Conservation (phyloP, 2,329 filamentous ascomycete species). For the Colletotrichum lentis region DNA sequence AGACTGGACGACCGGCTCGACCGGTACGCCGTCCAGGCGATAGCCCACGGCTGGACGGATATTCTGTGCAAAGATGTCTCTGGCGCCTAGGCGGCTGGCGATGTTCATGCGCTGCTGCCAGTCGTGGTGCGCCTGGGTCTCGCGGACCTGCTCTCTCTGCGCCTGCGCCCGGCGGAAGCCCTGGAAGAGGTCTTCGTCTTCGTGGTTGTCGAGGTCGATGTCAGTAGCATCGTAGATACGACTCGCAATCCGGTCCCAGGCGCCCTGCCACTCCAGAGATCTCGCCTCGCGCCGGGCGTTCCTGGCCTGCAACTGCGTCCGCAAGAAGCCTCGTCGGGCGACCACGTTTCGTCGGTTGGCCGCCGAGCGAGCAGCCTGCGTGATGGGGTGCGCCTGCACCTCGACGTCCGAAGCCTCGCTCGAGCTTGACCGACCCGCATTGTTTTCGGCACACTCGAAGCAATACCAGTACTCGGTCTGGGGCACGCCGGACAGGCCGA, state of each 20-base stretch:
- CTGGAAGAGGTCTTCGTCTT: slow-evolving; percentile 71
- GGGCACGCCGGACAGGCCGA: slow-evolving; percentile 81
- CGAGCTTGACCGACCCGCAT: slow-evolving; percentile 41
- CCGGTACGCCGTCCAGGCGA: slow-evolving; percentile 62
- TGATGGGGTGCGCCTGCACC: slow-evolving; percentile 14
- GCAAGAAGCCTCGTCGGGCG: slow-evolving; percentile 53
- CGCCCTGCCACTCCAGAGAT: slow-evolving; percentile 86
- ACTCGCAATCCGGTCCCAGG: slow-evolving; percentile 74
- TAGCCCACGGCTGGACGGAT: slow-evolving; percentile 67
- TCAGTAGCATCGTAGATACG: slow-evolving; percentile 73
- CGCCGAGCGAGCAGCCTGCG: slow-evolving; percentile 21
- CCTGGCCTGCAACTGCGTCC: slow-evolving; percentile 66
- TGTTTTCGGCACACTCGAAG: slow-evolving; percentile 74
- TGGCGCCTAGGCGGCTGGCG: slow-evolving; percentile 79
- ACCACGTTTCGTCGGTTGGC: slow-evolving; percentile 20
- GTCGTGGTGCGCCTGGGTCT: slow-evolving; percentile 67
- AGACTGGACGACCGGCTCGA: slow-evolving; percentile 9
- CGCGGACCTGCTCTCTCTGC: slow-evolving; percentile 56
- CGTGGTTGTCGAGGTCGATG: slow-evolving; percentile 85
- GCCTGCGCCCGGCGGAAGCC: slow-evolving; percentile 63
- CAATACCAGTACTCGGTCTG: slow-evolving; percentile 84
- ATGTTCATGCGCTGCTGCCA: slow-evolving; percentile 88
- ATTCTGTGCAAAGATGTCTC: slow-evolving; percentile 73
- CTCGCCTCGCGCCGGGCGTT: slow-evolving; percentile 69
- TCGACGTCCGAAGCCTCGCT: slow-evolving; percentile 23